Conservation (phyloP, 2,329 filamentous ascomycete genomes). For the Penicillium sp. region DNA sequence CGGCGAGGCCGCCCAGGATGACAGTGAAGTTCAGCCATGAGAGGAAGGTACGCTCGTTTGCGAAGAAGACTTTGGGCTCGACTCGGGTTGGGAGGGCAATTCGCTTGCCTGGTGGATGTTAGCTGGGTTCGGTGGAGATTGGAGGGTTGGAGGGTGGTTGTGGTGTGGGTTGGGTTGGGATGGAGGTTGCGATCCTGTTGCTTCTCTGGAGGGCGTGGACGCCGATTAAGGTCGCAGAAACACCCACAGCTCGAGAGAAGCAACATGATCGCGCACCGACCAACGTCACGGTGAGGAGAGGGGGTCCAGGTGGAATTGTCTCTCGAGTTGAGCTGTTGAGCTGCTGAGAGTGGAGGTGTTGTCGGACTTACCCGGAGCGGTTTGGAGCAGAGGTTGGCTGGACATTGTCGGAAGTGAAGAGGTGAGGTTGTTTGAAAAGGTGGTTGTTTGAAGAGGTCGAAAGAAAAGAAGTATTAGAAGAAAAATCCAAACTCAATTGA, state of each 20-base stretch:
- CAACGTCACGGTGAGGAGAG: not conserved
- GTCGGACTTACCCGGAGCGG: slow-evolving; percentile 70
- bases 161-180: not conserved
- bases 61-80: slow-evolving; percentile 99
- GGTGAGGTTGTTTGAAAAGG: slow-evolving; percentile 13
- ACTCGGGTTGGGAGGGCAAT: slow-evolving; percentile 97
- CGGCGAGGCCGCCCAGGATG: slow-evolving; percentile 91
- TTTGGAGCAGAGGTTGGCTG: slow-evolving; percentile 92
- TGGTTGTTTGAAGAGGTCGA: slow-evolving; percentile 13
- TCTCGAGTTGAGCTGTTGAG: not conserved
- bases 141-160: slow-evolving; percentile 3
- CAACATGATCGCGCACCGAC: not conserved
- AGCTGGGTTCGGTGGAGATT: slow-evolving; percentile 3
- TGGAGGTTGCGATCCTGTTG: not conserved
- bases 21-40: slow-evolving; percentile 99
- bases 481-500: not conserved
- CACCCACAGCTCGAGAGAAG: not conserved
- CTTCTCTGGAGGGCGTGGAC: not conserved
- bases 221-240: too few species aligned
- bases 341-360: not conserved
- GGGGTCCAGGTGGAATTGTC: not conserved
- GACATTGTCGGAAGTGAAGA: slow-evolving; percentile 65
- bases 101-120: slow-evolving; percentile 72
- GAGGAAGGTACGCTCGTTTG: slow-evolving; percentile 98
- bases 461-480: not conserved